A percentile compares a stretch with the other conserved stretches of the same genome.
phyloP scores from a whole-genome alignment of 768 basidiomycete genomes.

The Paxillus ammoniavirescens region DNA sequence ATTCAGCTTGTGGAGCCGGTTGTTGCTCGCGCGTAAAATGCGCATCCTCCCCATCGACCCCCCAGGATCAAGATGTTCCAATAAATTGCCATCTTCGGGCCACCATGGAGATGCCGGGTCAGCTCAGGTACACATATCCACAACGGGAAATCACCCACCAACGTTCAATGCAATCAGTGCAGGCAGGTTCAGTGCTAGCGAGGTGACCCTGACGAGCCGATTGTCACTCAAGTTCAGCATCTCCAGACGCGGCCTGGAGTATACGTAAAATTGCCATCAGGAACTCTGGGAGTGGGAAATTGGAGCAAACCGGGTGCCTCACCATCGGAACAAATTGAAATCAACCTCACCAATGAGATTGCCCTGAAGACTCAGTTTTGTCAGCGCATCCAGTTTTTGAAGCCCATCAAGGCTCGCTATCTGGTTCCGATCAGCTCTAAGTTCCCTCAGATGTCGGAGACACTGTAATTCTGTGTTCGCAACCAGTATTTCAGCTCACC shows the following conservation, averaged over 20 bases:
- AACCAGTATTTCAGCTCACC: conserved; percentile 12
- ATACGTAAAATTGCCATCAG: conserved; percentile 10
- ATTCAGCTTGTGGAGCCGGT: conserved; percentile 68
- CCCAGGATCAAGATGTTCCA: conserved; percentile 54
- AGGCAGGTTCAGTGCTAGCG: conserved; percentile 55
- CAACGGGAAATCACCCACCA: conserved; percentile 53
- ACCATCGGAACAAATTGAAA: conserved; percentile 68
- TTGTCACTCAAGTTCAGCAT: conserved; percentile 83
- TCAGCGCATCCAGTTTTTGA: conserved; percentile 73
- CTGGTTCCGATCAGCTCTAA: conserved; percentile 86
- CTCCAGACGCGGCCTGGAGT: conserved; percentile 60
- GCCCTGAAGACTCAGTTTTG: conserved; percentile 78
- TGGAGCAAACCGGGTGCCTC: conserved; percentile 10
- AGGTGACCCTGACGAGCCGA: conserved; percentile 53
- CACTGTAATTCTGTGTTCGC: conserved; percentile 69
- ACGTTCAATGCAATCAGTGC: conserved; percentile 74
- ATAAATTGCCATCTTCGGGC: conserved; percentile 66
- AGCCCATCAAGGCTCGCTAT: conserved; percentile 75
- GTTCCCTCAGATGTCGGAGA: conserved; percentile 81
- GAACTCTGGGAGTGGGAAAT: conserved; percentile 6
- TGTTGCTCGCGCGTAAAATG: conserved; percentile 83
- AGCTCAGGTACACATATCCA: conserved; percentile 10
- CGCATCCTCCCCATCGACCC: conserved; percentile 66
- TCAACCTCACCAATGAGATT: conserved; percentile 69
- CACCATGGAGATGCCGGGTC: conserved; percentile 13